Evolutionary conservation across 2,329 filamentous ascomycete genomes (phyloP).

Genomic region (Verticillium isaacii): DNA sequence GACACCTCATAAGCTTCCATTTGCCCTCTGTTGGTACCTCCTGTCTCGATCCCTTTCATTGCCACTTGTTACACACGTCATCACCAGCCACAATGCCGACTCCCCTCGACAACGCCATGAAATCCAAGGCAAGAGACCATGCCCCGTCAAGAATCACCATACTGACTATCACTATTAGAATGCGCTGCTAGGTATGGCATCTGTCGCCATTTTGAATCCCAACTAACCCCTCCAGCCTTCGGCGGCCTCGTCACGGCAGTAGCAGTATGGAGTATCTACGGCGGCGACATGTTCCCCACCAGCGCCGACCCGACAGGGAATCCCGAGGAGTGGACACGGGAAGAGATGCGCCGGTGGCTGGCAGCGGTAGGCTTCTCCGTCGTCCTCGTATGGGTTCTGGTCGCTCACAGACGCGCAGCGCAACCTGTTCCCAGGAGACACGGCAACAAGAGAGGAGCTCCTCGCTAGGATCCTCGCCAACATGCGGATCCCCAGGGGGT

Average conservation of each 20-base stretch:
- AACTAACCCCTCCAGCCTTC: constrained; percentile 56
- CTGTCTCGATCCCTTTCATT: background rate
- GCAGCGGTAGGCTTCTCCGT: constrained; percentile 56
- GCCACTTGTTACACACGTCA: background rate
- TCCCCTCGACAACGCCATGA: constrained; percentile 62
- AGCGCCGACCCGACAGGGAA: constrained; percentile 73
- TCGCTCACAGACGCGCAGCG: constrained; percentile 27
- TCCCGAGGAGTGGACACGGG: constrained; percentile 66
- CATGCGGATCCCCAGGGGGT: constrained; percentile 33
- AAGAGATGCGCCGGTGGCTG: constrained; percentile 79
- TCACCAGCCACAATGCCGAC: constrained; percentile 53
- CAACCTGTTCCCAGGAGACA: constrained; percentile 38
- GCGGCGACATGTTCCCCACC: constrained; percentile 75
- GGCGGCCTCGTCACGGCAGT: constrained; percentile 76
- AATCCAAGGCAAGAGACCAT: constrained; percentile 54
- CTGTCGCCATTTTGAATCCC: background rate
- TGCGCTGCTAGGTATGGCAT: constrained; percentile 8
- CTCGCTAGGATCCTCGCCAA: constrained; percentile 42
- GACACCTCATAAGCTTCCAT: background rate
- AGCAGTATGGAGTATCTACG: constrained; percentile 81
- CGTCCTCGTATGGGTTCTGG: background rate
- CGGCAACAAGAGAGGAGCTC: constrained; percentile 39
- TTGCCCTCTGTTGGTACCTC: background rate
- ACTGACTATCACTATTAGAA: constrained; percentile 4
- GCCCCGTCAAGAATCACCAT: constrained; percentile 10